These are phyloP conservation scores for Mycena polygramma DNA, from an alignment of 768 basidiomycete species.

Conservation along the genomic window DNA sequence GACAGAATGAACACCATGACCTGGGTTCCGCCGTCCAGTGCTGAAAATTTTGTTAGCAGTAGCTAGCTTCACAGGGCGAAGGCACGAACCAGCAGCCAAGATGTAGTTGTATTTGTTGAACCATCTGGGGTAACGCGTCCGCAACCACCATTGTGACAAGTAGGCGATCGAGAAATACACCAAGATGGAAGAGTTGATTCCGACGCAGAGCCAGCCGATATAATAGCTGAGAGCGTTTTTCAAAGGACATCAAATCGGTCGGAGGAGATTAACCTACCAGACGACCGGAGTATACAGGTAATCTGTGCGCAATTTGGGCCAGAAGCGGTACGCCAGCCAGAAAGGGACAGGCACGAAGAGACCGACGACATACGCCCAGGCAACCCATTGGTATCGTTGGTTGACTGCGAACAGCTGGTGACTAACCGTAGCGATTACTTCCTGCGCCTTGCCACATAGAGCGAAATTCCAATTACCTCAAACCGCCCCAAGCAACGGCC, in stretches of 20 bases:
- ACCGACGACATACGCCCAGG: constrained; percentile 61
- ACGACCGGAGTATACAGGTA: constrained; percentile 63
- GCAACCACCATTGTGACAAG: constrained; percentile 62
- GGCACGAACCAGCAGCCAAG: constrained; percentile 47
- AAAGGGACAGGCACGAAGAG: constrained; percentile 67
- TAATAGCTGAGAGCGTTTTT: constrained; percentile 49
- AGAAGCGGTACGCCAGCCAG: constrained; percentile 60
- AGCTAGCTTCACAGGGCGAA: background rate
- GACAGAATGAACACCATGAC: constrained; percentile 70
- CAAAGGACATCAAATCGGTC: background rate
- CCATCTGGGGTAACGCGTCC: constrained; percentile 61
- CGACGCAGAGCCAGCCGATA: constrained; percentile 63
- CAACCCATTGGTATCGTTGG: constrained; percentile 64
- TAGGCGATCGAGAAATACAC: constrained; percentile 57
- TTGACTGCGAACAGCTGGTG: constrained; percentile 58
- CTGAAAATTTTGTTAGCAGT: constrained; percentile 13
- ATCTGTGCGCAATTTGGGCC: constrained; percentile 60
- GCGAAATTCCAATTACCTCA: constrained; percentile 47
- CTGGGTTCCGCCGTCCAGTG: constrained; percentile 56
- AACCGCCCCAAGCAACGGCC: constrained; percentile 66
- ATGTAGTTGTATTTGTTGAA: constrained; percentile 61
- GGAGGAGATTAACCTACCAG: constrained; percentile 43
- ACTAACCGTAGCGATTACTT: constrained; percentile 34
- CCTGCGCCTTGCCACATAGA: constrained; percentile 30
- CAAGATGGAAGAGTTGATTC: constrained; percentile 61